phyloP scores from a whole-genome alignment of 1,284 basidiomycete species.

The Trametes pubescens region DNA sequence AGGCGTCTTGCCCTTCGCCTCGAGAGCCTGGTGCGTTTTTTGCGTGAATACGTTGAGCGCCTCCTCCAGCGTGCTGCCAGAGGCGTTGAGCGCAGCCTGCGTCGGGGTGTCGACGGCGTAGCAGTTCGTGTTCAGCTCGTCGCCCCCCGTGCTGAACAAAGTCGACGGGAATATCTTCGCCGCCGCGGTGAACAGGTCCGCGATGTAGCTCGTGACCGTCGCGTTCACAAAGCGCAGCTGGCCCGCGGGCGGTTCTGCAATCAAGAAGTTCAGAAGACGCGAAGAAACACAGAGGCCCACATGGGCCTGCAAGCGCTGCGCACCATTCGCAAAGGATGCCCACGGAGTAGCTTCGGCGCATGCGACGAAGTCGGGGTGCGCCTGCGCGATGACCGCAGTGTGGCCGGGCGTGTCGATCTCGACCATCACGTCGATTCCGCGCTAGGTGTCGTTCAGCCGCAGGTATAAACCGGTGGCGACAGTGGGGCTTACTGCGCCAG shows the following conservation, averaged over 20 bases:
- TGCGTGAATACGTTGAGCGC: constrained; percentile 71
- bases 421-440: constrained; percentile 82
- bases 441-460: constrained; percentile 46
- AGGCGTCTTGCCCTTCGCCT: constrained; percentile 58
- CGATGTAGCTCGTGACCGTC: constrained; percentile 53
- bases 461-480: background rate
- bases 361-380: constrained; percentile 79
- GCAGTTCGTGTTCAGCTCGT: constrained; percentile 81
- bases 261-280: constrained; percentile 2
- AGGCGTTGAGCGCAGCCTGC: constrained; percentile 54
- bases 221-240: constrained; percentile 73
- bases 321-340: constrained; percentile 67
- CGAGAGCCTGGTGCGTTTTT: constrained; percentile 57
- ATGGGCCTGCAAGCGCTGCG: background rate
- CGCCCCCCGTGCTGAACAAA: constrained; percentile 83
- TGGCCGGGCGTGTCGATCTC: constrained; percentile 84
- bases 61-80: constrained; percentile 64
- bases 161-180: constrained; percentile 61
- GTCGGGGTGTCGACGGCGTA: constrained; percentile 71
- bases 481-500: constrained; percentile 62
- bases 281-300: background rate
- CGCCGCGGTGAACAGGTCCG: constrained; percentile 52
- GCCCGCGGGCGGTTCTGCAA: constrained; percentile 78
- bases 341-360: constrained; percentile 73
- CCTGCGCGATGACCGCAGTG: constrained; percentile 69